These are phyloP conservation scores for Amanita polypyramis DNA, from an alignment of 768 basidiomycete genomes.

Conservation along the genomic window DNA sequence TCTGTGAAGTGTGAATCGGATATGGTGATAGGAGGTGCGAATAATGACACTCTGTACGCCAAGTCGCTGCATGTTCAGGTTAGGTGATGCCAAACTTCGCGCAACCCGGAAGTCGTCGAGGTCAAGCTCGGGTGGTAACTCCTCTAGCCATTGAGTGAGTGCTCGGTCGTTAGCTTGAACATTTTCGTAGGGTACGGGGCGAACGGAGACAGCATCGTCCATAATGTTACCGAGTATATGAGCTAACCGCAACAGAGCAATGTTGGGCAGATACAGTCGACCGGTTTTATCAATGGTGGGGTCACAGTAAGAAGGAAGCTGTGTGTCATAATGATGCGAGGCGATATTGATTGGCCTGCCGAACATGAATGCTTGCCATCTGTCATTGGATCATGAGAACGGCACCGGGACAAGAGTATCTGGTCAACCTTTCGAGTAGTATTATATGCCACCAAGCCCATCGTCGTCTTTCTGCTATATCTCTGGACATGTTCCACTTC, in stretches of 20 bases:
- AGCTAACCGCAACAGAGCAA: slow-evolving; percentile 67
- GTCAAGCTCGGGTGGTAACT: slow-evolving; percentile 62
- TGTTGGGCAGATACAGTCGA: slow-evolving; percentile 62
- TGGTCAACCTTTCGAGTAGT: slow-evolving; percentile 55
- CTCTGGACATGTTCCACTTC: slow-evolving; percentile 60
- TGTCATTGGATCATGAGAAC: slow-evolving; percentile 17
- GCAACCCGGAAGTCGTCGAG: slow-evolving; percentile 71
- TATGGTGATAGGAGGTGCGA: slow-evolving; percentile 68
- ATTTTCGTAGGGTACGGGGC: slow-evolving; percentile 68
- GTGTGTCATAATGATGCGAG: slow-evolving; percentile 78
- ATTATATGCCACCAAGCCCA: slow-evolving; percentile 93
- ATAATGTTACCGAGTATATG: slow-evolving; percentile 78
- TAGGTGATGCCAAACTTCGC: slow-evolving; percentile 55
- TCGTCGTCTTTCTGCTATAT: slow-evolving; percentile 63
- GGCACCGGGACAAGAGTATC: slow-evolving; percentile 7
- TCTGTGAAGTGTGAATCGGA: slow-evolving; percentile 76
- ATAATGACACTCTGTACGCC: slow-evolving; percentile 80
- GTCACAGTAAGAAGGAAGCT: slow-evolving; percentile 60
- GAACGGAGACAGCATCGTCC: slow-evolving; percentile 73
- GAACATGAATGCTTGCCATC: slow-evolving; percentile 86
- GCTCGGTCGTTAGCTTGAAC: slow-evolving; percentile 65
- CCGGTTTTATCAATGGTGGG: slow-evolving; percentile 51
- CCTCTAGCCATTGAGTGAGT: slow-evolving; percentile 66
- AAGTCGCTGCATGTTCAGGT: slow-evolving; percentile 47
- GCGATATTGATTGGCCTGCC: slow-evolving; percentile 68